Base-by-base conservation (phyloP, 2,329 filamentous ascomycete genomes). In the Xylariaceae sp. region DNA sequence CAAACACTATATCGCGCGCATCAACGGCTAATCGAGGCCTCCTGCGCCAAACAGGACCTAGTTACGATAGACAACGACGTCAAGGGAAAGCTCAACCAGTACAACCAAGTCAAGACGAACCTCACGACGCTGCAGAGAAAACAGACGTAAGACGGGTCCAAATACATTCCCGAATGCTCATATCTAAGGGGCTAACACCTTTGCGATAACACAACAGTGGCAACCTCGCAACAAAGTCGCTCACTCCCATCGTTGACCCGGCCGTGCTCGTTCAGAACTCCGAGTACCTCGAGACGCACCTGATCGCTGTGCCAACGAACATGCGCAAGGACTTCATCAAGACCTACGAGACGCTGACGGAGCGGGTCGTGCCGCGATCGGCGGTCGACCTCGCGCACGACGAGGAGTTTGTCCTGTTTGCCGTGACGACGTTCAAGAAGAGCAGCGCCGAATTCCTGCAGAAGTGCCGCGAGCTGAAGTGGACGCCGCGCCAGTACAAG, bases 201-300 rank as follows among this genome's bases (percentile, higher is more conserved):
- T 39, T 30, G 50, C 61, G 13, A 55, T 47, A 4, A 49, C 50
- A 47, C 47, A 52, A 41, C 64, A 93, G 89, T 55, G 94, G 94
- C 65, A 99, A 97, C 73, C 88, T 99, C 52, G 84, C 92, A 18
- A 97, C 92, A 67, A 96, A 93, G 74, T 97, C 93, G 10, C 87
- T 99, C 65, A 86, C 90, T n/a, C 87, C 91, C 10, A 85, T 97
- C 63, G 88, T 99, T 68, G 83, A 93, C 69, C 92, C 93, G 7
- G 80, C 83, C 57, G 77, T 92, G 60, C 82, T 96, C 49, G 84
- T 97, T 64, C 89, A 88, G 74, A 87, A 96, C 72, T 97, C 92
- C 17, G 94, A 99, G 77, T 97, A 96, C 76, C 87, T 99, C 68
- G 92, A 97, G 77, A 97, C 94, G 35, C 92, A 97, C 73, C 86